Evolutionary conservation across 192 early-diverging fungal species (phyloP), one percentile per base, ranked within the genome.

Genomic region (Allomyces macrogynus): DNA sequence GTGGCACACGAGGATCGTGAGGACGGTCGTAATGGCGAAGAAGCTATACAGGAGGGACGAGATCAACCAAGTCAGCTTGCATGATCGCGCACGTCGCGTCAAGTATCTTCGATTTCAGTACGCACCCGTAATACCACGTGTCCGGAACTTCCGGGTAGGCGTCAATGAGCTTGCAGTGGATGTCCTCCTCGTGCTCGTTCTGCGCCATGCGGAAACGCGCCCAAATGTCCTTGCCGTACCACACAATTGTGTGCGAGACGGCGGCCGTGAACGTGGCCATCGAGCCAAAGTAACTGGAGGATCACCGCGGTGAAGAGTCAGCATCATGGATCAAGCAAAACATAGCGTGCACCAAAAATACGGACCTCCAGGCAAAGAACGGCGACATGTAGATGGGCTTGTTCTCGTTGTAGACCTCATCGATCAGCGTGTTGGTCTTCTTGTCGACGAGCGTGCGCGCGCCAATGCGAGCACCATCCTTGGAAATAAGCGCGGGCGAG

Each of bases 111-210:
- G n/a, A n/a, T n/a, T n/a, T n/a, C n/a, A n/a, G n/a, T n/a, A 40
- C 32, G 3, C 8, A 40, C 32, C 14, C 24, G 23, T 16, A 71
- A 67, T 91, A 93, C 88, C 87, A 89, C 81, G 83, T 88, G 40
- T 77, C 73, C 60, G 90, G 90, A 22, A 87, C 85, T 65, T 87
- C 85, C 25, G 77, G 75, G 69, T 93, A 91, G 40, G 81, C 75
- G 49, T 57, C 49, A 88, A 91, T 91, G 43, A 89, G 69, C 68
- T 78, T 79, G 54, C 80, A 79, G 64, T 88, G 88, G 62, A 90
- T 83, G 72, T 91, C 87, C 24, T 84, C 80, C 22, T 78, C 73
- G 49, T 57, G 16, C 61, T 76, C 76, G 11, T 76, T 68, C 65
- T 79, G 81, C 22, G 80, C 74, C 62, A 75, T 76, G 60, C 80